Percentiles rank a stretch among this genome's conserved stretches.
These are phyloP conservation scores for Hypoxylon sp. DNA, from an alignment of 2,329 filamentous ascomycete genomes.

Conservation along the genomic window DNA sequence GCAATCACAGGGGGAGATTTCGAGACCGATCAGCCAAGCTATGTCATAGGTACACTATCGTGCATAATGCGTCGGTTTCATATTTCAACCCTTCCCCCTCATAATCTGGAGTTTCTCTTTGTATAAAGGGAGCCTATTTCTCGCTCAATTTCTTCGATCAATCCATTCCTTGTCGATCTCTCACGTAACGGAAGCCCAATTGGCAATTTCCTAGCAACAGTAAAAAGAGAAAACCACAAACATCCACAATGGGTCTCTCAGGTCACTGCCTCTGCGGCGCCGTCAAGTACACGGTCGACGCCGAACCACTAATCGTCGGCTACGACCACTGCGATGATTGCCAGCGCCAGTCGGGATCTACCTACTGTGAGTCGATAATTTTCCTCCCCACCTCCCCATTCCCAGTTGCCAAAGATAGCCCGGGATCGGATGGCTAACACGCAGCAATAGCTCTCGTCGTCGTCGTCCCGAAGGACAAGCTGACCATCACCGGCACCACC, in stretches of 20 bases:
- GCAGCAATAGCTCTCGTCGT: constrained; percentile 67
- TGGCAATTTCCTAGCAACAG: constrained; percentile 22
- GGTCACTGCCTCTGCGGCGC: constrained; percentile 79
- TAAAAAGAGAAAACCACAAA: constrained; percentile 21
- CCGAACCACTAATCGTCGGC: constrained; percentile 57
- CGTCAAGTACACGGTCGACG: constrained; percentile 73
- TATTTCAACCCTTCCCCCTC: constrained; percentile 13
- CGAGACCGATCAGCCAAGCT: constrained; percentile 23
- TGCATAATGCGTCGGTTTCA: constrained; percentile 19
- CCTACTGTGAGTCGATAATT: constrained; percentile 67
- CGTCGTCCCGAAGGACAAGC: constrained; percentile 74
- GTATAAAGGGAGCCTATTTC: constrained; percentile 22
- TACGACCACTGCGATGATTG: constrained; percentile 81
- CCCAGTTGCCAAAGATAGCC: neutral
- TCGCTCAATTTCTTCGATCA: constrained; percentile 7
- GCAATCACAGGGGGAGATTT: constrained; percentile 19
- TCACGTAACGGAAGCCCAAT: neutral
- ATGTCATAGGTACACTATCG: constrained; percentile 33
- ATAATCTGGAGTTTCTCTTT: constrained; percentile 11
- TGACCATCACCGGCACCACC: constrained; percentile 71
- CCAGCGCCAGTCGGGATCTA: constrained; percentile 76
- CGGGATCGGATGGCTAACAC: constrained; percentile 28
- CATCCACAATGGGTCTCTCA: constrained; percentile 69
- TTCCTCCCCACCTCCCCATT: neutral
- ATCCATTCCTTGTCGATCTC: constrained; percentile 14